Base-by-base conservation (phyloP, 78 protist species). In the Mantamonas sphyraenae region DNA sequence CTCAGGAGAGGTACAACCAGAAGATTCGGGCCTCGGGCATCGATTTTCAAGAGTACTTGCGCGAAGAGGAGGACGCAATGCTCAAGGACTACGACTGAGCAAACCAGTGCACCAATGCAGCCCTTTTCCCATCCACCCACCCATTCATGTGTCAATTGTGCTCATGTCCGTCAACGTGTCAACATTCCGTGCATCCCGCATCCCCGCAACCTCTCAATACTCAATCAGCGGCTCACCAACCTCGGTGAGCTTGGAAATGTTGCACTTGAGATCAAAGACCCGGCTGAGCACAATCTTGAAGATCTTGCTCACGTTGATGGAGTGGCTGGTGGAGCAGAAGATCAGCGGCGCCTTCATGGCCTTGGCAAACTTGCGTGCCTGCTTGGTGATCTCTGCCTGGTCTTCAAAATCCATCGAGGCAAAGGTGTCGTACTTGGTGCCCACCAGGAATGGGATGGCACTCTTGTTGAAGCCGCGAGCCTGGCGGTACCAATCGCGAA, bases 261-360 rank as follows among this genome's bases (percentile, higher is more conserved):
- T 83, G 76, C 85, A 73, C 69, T 69, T 74, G 55, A 91, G 75
- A 42, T 86, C 92, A 69, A 91, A 91, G 10, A 87, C 90, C 65
- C 83, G 83, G 56, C 84, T 59, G 42, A 90, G 78, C 3, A 90
- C 85, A 45, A 93, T 86, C 80, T 93, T 94, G 82, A 94, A 92
- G 28, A 93, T 77, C 65, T 86, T 84, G 59, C 84, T 85, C 31
- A 89, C 86, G 68, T 94, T 91, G 79, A 94, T 87, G 22, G 89
- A 70, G 51, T 59, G 83, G 24, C 85, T 63, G 10, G 96, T 61
- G 0, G 92, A 83, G 81, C 94, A 87, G 64, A 91, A 95, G 58
- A 95, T 80, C 30, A 95, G 86, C 12, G 97, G 97, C 9, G 95
- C 85, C 45, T 82, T 83, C 98, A 95, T 95, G 34, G 95, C 97